Evolutionary conservation across 345 rosid genomes (phyloP).

Genomic region (Viola odorata): DNA sequence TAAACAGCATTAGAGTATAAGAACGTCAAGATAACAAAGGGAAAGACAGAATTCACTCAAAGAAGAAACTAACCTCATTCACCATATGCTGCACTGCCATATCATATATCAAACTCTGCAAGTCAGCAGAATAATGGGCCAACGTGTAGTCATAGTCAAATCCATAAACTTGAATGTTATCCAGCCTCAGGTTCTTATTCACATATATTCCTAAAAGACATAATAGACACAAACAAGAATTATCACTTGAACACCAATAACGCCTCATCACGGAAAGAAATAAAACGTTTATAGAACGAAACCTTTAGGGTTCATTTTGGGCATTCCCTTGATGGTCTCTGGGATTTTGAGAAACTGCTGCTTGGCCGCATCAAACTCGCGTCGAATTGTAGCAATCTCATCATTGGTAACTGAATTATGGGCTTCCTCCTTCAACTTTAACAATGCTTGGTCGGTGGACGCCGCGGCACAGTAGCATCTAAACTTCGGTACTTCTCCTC

Average conservation of each 20-base stretch:
- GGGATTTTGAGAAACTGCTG: conserved; percentile 73
- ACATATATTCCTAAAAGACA: conserved; percentile 82
- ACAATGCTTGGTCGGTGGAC: conserved; percentile 26
- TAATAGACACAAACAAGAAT: no score
- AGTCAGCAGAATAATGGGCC: conserved; percentile 77
- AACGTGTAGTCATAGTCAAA: conserved; percentile 91
- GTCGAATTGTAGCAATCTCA: conserved; percentile 52
- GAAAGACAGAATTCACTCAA: not conserved
- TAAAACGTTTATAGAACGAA: no score
- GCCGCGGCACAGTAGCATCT: conserved; percentile 28
- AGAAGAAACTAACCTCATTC: conserved; percentile 69
- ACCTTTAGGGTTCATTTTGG: conserved; percentile 90
- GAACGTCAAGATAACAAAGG: not conserved
- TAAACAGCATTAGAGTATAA: no score
- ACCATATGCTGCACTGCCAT: conserved; percentile 90
- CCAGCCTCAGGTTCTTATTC: conserved; percentile 80
- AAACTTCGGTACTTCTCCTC: not conserved
- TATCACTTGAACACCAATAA: no score
- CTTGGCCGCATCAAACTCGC: conserved; percentile 60
- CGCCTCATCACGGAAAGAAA: no score
- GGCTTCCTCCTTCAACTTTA: conserved; percentile 34
- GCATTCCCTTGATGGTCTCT: conserved; percentile 49
- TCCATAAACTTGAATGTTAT: conserved; percentile 79
- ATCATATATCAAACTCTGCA: conserved; percentile 87
- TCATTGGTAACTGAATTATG: conserved; percentile 18